Evolutionary conservation across 768 basidiomycete genomes (phyloP).

Genomic region (Daedaleopsis sinensis): DNA sequence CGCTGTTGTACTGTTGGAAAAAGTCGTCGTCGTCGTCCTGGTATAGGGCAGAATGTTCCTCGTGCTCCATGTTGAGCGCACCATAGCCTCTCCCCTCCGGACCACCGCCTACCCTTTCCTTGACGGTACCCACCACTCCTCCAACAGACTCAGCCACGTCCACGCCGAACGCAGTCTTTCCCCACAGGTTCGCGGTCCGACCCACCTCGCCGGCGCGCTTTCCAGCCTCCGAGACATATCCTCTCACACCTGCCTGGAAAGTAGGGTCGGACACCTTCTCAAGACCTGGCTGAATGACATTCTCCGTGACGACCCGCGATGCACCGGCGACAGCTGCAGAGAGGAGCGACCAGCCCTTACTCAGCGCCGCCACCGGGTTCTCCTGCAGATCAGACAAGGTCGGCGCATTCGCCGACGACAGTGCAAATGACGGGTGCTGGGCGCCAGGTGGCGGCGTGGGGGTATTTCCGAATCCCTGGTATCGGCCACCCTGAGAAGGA

Average conservation of each 20-base stretch:
- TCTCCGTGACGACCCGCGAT: conserved; percentile 76
- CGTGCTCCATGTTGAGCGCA: conserved; percentile 50
- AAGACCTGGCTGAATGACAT: conserved; percentile 89
- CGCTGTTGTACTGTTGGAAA: conserved; percentile 50
- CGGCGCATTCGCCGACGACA: conserved; percentile 83
- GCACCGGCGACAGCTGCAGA: conserved; percentile 84
- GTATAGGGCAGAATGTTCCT: conserved; percentile 66
- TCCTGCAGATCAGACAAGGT: conserved; percentile 80
- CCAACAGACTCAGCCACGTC: conserved; percentile 83
- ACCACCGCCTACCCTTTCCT: conserved; percentile 56
- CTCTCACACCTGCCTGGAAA: conserved; percentile 73
- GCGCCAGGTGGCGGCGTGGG: conserved; percentile 58
- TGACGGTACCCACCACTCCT: conserved; percentile 66
- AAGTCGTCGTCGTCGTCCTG: conserved; percentile 63
- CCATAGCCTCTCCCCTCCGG: conserved; percentile 49
- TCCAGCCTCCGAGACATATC: conserved; percentile 72
- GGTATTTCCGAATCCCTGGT: conserved; percentile 90
- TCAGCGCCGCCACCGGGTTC: conserved; percentile 82
- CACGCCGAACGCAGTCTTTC: conserved; percentile 75
- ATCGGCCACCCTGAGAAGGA: conserved; percentile 92
- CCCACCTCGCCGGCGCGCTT: conserved; percentile 65
- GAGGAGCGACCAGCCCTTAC: conserved; percentile 97
- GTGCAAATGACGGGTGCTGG: conserved; percentile 66
- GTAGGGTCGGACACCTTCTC: conserved; percentile 80
- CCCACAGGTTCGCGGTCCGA: conserved; percentile 74